These are phyloP conservation scores for Beauveria bassiana DNA, from an alignment of 2,329 filamentous ascomycete genomes.

Conservation along the genomic window DNA sequence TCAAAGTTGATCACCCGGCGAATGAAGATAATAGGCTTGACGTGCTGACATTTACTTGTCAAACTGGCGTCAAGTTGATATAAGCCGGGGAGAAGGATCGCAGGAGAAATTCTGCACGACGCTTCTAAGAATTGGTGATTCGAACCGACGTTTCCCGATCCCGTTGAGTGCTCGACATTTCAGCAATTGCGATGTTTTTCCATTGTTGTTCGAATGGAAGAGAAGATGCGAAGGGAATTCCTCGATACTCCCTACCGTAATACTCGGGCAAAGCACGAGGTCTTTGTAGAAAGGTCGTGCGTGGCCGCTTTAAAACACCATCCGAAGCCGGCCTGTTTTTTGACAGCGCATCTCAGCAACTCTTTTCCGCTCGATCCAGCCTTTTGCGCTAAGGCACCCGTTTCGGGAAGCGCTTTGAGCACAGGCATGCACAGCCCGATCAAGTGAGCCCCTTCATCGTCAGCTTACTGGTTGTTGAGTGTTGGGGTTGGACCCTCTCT, in stretches of 20 bases:
- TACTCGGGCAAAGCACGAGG: background rate
- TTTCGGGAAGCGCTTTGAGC: background rate
- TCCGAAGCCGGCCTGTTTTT: background rate
- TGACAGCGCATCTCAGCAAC: background rate
- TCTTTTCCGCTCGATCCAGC: background rate
- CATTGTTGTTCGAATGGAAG: background rate
- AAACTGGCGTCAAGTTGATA: conserved; percentile 46
- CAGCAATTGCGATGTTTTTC: background rate
- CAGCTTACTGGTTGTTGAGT: conserved; percentile 13
- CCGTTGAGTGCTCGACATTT: conserved; percentile 57
- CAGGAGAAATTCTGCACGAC: conserved; percentile 33
- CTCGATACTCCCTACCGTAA: background rate
- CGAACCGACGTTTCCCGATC: conserved; percentile 48
- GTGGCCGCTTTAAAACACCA: too few relatives aligned
- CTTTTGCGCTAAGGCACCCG: background rate
- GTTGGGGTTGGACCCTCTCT: conserved; percentile 4
- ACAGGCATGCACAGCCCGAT: background rate
- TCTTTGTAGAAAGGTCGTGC: too few relatives aligned
- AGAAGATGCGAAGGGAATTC: background rate
- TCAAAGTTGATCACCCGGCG: conserved; percentile 50
- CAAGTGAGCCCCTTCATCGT: conserved; percentile 7
- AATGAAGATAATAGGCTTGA: conserved; percentile 48
- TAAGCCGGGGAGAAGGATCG: conserved; percentile 49
- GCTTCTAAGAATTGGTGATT: conserved; percentile 60
- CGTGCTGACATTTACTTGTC: conserved; percentile 28